Conservation (phyloP, 2,329 filamentous ascomycete genomes). For the Aspergillus pseudoglaucus region DNA sequence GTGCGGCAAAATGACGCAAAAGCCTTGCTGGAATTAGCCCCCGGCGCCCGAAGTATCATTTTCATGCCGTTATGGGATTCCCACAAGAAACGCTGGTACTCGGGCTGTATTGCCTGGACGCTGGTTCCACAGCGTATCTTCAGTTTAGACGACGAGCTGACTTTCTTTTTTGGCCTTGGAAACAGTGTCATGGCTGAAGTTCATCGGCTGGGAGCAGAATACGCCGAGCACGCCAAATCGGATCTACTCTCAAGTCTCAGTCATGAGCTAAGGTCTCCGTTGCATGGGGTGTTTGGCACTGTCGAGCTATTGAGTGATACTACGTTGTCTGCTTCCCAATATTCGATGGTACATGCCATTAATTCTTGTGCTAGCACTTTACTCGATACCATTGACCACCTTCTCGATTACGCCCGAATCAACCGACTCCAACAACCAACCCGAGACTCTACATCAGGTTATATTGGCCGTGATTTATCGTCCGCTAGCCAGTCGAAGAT, state of each 20-base stretch:
- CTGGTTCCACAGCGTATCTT: conserved; percentile 20
- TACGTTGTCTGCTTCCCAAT: conserved; percentile 20
- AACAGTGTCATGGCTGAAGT: conserved; percentile 31
- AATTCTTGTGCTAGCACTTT: conserved; percentile 37
- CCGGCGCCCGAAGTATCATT: conserved; percentile 21
- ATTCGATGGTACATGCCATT: conserved; percentile 29
- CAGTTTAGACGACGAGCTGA: conserved; percentile 21
- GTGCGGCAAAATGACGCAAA: conserved; percentile 13
- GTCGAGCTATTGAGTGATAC: conserved; percentile 28
- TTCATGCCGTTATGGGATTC: conserved; percentile 31
- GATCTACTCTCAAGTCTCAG: conserved; percentile 29
- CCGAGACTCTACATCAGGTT: background rate
- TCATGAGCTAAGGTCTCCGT: conserved; percentile 30
- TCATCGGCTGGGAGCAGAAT: conserved; percentile 21
- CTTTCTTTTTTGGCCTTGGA: conserved; percentile 23
- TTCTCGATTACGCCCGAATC: conserved; percentile 28
- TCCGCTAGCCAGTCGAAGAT: background rate
- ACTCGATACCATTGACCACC: conserved; percentile 36
- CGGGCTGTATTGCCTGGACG: conserved; percentile 24
- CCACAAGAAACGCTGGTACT: conserved; percentile 23
- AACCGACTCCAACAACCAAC: conserved; percentile 10
- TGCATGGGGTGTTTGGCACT: conserved; percentile 31
- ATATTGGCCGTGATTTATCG: background rate
- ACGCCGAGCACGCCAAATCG: conserved; percentile 26
- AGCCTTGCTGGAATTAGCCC: conserved; percentile 16